These are phyloP conservation scores for Suillus tomentosus DNA, from an alignment of 768 basidiomycete species.

Conservation along the genomic window DNA sequence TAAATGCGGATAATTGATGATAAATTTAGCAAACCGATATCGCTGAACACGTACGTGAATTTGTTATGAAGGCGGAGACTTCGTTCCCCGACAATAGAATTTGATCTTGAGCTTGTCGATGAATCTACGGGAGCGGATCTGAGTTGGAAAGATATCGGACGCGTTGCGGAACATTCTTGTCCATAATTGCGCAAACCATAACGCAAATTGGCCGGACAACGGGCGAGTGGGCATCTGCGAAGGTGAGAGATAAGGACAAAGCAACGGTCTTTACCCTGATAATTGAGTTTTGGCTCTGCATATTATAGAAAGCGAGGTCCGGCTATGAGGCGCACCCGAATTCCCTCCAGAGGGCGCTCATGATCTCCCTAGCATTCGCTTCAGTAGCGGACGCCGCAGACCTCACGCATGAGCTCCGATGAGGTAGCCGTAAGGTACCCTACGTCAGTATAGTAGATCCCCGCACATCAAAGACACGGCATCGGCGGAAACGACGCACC, in stretches of 20 bases:
- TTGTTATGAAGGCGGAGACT: slow-evolving; percentile 65
- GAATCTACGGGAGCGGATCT: slow-evolving; percentile 75
- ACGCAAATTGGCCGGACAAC: slow-evolving; percentile 1
- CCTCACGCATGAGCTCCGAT: slow-evolving; percentile 79
- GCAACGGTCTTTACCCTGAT: slow-evolving; percentile 51
- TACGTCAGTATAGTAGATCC: slow-evolving; percentile 25
- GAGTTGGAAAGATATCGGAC: slow-evolving; percentile 66
- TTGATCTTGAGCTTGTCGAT: slow-evolving; percentile 64
- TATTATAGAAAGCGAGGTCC: slow-evolving; percentile 32
- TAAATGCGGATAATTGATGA: not conserved
- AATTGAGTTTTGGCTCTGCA: slow-evolving; percentile 73
- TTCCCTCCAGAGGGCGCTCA: slow-evolving; percentile 76
- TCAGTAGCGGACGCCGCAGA: slow-evolving; percentile 81
- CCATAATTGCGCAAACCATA: slow-evolving; percentile 60
- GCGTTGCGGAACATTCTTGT: slow-evolving; percentile 87
- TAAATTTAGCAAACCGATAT: too few species aligned
- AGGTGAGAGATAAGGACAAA: slow-evolving; percentile 3
- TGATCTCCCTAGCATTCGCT: slow-evolving; percentile 77
- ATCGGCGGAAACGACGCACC: slow-evolving; percentile 40
- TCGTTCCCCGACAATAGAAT: slow-evolving; percentile 79
- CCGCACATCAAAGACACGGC: not conserved
- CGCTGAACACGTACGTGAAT: slow-evolving; percentile 19
- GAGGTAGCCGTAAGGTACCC: slow-evolving; percentile 74
- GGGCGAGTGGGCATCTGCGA: not conserved
- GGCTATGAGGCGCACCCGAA: slow-evolving; percentile 58